A percentile compares a stretch with the other conserved stretches of the same genome.
These are phyloP conservation scores for Ceratocystis smalleyi DNA, from an alignment of 2,329 filamentous ascomycete genomes.

Conservation along the genomic window DNA sequence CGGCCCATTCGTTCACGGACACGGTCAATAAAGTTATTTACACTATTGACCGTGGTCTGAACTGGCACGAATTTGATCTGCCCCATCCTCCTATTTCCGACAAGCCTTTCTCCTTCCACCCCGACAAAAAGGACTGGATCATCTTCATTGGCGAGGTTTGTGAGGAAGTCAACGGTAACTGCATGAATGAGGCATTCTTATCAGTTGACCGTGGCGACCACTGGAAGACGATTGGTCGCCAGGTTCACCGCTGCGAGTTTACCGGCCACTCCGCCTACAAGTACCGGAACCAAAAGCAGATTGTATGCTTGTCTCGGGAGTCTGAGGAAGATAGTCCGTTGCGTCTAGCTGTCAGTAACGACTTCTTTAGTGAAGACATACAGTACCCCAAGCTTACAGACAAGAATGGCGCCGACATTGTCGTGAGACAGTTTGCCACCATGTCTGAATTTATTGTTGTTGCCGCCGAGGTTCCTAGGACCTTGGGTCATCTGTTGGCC, in stretches of 20 bases:
- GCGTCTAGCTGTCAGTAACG: conserved; percentile 59
- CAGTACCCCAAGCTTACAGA: conserved; percentile 35
- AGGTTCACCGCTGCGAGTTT: conserved; percentile 74
- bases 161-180: conserved; percentile 38
- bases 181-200: conserved; percentile 59
- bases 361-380: conserved; percentile 52
- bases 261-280: conserved; percentile 48
- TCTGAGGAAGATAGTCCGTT: conserved; percentile 41
- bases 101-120: conserved; percentile 59
- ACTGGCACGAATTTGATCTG: conserved; percentile 57
- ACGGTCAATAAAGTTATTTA: conserved; percentile 44
- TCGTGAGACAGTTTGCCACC: conserved; percentile 69
- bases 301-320: conserved; percentile 42
- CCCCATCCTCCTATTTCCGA: conserved; percentile 36
- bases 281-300: conserved; percentile 37
- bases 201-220: conserved; percentile 64
- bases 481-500: conserved; percentile 53
- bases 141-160: conserved; percentile 77
- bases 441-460: conserved; percentile 96
- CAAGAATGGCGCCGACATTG: conserved; percentile 38
- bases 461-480: conserved; percentile 34
- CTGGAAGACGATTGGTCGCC: conserved; percentile 61
- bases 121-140: conserved; percentile 72
- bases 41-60: conserved; percentile 62
- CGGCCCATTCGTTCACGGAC: conserved; percentile 28